These are phyloP conservation scores for Mortierella sp. DNA, from an alignment of 371 early-diverging fungal species.

Conservation along the genomic window DNA sequence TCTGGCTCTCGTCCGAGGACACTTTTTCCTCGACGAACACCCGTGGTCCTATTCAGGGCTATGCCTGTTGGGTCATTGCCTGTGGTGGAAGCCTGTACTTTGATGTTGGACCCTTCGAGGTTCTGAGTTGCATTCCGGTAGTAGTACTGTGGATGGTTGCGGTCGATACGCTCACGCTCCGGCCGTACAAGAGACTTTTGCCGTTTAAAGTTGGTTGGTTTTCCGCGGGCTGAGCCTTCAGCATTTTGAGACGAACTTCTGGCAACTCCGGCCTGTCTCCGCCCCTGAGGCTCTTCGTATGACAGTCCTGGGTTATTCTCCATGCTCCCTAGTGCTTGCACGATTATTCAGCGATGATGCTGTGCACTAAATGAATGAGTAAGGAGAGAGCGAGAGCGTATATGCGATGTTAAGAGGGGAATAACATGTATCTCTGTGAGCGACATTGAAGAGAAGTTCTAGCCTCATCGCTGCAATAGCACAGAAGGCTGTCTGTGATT, in stretches of 20 bases:
- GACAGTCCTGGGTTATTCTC: conserved; percentile 23
- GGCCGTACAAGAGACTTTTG: conserved; percentile 77
- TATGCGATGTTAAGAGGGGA: too few species aligned
- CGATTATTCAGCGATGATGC: neutral
- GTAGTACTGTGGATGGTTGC: conserved; percentile 62
- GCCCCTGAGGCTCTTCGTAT: conserved; percentile 31
- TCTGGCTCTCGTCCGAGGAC: conserved; percentile 51
- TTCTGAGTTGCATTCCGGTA: conserved; percentile 61
- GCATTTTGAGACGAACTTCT: conserved; percentile 17
- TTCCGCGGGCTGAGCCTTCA: conserved; percentile 21
- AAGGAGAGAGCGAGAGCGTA: too few species aligned
- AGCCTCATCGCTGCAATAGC: too few species aligned
- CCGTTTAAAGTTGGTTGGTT: conserved; percentile 52
- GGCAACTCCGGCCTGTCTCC: conserved; percentile 13
- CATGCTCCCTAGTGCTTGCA: neutral
- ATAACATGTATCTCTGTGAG: too few species aligned
- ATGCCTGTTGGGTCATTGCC: conserved; percentile 41
- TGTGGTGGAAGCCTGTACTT: conserved; percentile 46
- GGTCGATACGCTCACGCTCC: conserved; percentile 71
- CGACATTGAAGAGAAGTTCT: too few species aligned
- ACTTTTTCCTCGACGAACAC: conserved; percentile 49
- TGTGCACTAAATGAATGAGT: neutral
- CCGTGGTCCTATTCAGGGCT: conserved; percentile 18
- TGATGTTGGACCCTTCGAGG: conserved; percentile 48
- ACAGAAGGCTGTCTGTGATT: too few species aligned